A percentile compares a stretch with the other conserved stretches of the same genome.
phyloP scores from a whole-genome alignment of 306 rosid genomes.

The Purshia tridentata region DNA sequence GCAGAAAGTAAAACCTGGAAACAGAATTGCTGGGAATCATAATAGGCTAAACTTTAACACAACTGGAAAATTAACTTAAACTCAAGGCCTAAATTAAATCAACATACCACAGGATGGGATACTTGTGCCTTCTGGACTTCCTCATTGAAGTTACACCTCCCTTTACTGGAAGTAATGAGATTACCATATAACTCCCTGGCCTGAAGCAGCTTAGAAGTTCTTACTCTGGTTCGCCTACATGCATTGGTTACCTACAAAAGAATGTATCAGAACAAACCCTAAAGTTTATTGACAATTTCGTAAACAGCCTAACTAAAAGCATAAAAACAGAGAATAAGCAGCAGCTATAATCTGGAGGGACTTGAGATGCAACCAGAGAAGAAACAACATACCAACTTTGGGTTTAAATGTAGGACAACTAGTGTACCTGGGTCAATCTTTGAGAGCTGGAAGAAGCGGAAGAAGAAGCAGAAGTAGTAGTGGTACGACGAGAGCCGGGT shows the following conservation, averaged over 20 bases:
- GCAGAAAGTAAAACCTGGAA: neutral
- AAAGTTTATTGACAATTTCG: neutral
- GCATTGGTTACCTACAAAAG: conserved; percentile 40
- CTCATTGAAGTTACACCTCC: conserved; percentile 59
- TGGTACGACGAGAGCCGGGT: conserved; percentile 59
- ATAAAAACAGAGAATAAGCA: neutral
- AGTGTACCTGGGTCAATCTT: conserved; percentile 45
- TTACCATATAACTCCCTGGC: conserved; percentile 75
- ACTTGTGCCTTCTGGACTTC: conserved; percentile 60
- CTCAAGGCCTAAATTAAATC: conserved; percentile 2
- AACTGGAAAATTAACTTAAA: neutral
- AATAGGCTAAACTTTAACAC: neutral
- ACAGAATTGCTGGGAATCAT: neutral
- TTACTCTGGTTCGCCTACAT: conserved; percentile 32
- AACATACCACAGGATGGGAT: conserved; percentile 63
- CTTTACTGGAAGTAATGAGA: conserved; percentile 40
- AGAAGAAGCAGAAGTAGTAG: conserved; percentile 38
- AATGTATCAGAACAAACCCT: neutral
- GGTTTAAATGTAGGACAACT: neutral
- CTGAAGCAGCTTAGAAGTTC: conserved; percentile 61
- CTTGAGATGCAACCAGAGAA: neutral
- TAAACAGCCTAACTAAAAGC: neutral
- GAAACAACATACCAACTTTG: neutral
- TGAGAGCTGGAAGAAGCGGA: conserved; percentile 25
- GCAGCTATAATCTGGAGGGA: neutral